Evolutionary conservation across 108 stramenopile genomes (phyloP).

Genomic region (Pseudonitzschia multiseries): DNA sequence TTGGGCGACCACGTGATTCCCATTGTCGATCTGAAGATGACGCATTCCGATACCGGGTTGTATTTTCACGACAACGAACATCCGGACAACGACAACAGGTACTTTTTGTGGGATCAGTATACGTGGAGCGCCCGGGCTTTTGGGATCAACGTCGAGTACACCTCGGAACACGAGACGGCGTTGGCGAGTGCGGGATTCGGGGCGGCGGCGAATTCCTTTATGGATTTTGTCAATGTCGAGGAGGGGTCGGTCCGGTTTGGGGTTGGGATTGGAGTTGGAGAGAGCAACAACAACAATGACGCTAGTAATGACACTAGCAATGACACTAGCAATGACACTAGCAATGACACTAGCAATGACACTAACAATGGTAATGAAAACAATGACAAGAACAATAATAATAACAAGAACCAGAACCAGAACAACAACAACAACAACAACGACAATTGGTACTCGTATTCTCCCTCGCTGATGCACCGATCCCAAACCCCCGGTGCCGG

Average conservation of each 20-base stretch:
- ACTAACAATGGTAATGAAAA: too few relatives aligned
- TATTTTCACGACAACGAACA: not conserved
- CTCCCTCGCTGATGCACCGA: slow-evolving; percentile 28
- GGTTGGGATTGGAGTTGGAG: too few relatives aligned
- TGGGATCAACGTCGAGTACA: slow-evolving; percentile 21
- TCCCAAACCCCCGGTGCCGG: slow-evolving; percentile 42
- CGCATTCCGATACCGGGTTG: slow-evolving; percentile 2
- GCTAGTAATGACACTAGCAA: not conserved
- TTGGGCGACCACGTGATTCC: slow-evolving; percentile 44
- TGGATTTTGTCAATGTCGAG: slow-evolving; percentile 50
- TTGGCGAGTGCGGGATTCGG: slow-evolving; percentile 46
- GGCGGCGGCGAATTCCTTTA: slow-evolving; percentile 58
- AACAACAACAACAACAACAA: too few relatives aligned
- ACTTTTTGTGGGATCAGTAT: slow-evolving; percentile 54
- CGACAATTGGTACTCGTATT: too few relatives aligned
- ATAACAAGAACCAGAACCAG: too few relatives aligned
- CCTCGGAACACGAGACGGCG: not conserved
- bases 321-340: too few relatives aligned
- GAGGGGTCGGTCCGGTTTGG: slow-evolving; percentile 21
- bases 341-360: too few relatives aligned
- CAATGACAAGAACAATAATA: too few relatives aligned
- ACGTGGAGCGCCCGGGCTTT: slow-evolving; percentile 14
- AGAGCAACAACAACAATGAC: slow-evolving; percentile 13
- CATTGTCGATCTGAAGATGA: slow-evolving; percentile 32
- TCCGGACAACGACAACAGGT: too few relatives aligned